phyloP scores from a whole-genome alignment of 2,329 filamentous ascomycete species.

The Fusarium miscanthi region DNA sequence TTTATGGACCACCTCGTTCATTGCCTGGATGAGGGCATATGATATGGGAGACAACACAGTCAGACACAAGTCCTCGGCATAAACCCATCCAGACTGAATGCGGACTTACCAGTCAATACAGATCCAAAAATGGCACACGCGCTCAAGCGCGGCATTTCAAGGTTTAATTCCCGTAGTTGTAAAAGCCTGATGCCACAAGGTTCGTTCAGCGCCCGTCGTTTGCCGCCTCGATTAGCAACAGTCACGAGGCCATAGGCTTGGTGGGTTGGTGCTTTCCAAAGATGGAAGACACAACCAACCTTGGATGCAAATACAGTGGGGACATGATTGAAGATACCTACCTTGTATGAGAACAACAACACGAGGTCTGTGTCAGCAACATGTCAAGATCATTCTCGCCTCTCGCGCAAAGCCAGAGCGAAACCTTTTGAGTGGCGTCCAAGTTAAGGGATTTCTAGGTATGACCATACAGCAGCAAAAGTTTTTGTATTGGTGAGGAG shows the following conservation, averaged over 20 bases:
- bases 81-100: neutral
- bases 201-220: slow-evolving; percentile 26
- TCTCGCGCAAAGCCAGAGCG: neutral
- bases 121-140: neutral
- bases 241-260: slow-evolving; percentile 16
- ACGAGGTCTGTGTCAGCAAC: neutral
- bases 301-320: neutral
- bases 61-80: neutral
- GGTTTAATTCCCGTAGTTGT: slow-evolving; percentile 28
- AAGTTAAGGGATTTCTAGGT: neutral
- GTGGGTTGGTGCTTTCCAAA: slow-evolving; percentile 1
- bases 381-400: neutral
- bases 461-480: neutral
- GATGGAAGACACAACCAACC: neutral
- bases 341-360: neutral
- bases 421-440: neutral
- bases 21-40: neutral
- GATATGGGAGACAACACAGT: neutral
- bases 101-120: neutral
- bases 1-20: neutral
- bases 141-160: slow-evolving; percentile 24
- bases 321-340: neutral
- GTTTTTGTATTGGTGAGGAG: neutral
- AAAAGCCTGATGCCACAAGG: slow-evolving; percentile 8
- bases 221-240: slow-evolving; percentile 14